phyloP scores from a whole-genome alignment of 2,329 filamentous ascomycete genomes.

The Cadophora sp. region DNA sequence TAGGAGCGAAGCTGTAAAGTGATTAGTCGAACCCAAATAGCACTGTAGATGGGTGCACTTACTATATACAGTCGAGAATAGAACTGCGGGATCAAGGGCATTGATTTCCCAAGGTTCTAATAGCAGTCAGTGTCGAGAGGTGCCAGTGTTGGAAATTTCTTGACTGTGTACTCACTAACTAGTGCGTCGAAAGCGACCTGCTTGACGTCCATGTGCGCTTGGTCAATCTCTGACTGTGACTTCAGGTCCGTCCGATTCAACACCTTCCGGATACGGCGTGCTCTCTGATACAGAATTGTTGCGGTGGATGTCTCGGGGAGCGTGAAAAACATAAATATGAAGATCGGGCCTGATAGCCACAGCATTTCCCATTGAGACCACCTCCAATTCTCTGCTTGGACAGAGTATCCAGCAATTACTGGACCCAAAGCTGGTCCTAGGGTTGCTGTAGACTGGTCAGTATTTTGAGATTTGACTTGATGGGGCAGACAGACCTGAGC shows the following conservation, averaged over 20 bases:
- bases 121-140: no score
- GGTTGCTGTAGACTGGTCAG: not conserved
- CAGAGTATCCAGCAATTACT: constrained; percentile 62
- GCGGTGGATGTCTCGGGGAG: constrained; percentile 66
- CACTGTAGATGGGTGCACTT: no score
- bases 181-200: constrained; percentile 58
- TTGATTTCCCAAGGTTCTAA: constrained; percentile 60
- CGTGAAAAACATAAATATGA: constrained; percentile 63
- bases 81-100: constrained; percentile 63
- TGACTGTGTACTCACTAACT: constrained; percentile 46
- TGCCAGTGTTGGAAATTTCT: no score
- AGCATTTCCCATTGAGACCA: constrained; percentile 65
- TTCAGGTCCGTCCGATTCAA: constrained; percentile 60
- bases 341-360: constrained; percentile 62
- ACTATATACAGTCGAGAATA: constrained; percentile 64
- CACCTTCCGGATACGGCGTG: constrained; percentile 61
- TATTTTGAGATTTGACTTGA: not conserved
- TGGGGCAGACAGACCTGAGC: not conserved
- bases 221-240: constrained; percentile 67
- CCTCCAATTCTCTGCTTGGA: constrained; percentile 61
- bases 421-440: constrained; percentile 58
- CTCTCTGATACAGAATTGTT: constrained; percentile 65
- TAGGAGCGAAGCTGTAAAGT: constrained; percentile 54
- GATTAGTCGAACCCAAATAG: no score
- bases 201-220: constrained; percentile 54